These are phyloP conservation scores for Kluyveromyces marxianus DNA, from an alignment of 1,139 yeast genomes.

Conservation along the genomic window DNA sequence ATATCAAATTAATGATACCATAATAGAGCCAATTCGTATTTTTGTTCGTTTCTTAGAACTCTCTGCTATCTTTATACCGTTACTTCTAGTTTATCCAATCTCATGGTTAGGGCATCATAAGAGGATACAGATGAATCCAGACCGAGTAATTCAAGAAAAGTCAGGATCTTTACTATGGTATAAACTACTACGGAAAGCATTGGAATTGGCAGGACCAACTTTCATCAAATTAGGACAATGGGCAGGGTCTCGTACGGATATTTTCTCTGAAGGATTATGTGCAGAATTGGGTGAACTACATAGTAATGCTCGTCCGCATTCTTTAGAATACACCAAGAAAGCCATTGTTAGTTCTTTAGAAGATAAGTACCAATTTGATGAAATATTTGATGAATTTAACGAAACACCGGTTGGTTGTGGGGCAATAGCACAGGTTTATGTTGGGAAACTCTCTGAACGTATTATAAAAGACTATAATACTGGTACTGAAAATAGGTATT, in stretches of 20 bases:
- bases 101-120: constrained; percentile 50
- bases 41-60: constrained; percentile 63
- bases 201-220: constrained; percentile 88
- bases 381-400: constrained; percentile 73
- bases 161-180: constrained; percentile 72
- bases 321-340: constrained; percentile 50
- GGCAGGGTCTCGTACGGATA: constrained; percentile 98
- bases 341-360: constrained; percentile 53
- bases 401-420: constrained; percentile 86
- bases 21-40: constrained; percentile 65
- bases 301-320: constrained; percentile 75
- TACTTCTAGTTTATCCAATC: constrained; percentile 57
- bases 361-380: constrained; percentile 51
- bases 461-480: constrained; percentile 5
- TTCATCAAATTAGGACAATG: constrained; percentile 95
- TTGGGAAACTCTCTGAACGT: constrained; percentile 53
- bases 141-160: constrained; percentile 30
- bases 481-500: constrained; percentile 39
- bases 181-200: constrained; percentile 51
- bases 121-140: constrained; percentile 30
- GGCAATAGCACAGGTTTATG: constrained; percentile 93
- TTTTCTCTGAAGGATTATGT: constrained; percentile 76
- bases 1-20: constrained; percentile 43
- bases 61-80: constrained; percentile 60
- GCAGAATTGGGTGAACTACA: constrained; percentile 70